Evolutionary conservation across 202 grass and related monocot genomes (phyloP).

Genomic region (Eragrostis tef): DNA sequence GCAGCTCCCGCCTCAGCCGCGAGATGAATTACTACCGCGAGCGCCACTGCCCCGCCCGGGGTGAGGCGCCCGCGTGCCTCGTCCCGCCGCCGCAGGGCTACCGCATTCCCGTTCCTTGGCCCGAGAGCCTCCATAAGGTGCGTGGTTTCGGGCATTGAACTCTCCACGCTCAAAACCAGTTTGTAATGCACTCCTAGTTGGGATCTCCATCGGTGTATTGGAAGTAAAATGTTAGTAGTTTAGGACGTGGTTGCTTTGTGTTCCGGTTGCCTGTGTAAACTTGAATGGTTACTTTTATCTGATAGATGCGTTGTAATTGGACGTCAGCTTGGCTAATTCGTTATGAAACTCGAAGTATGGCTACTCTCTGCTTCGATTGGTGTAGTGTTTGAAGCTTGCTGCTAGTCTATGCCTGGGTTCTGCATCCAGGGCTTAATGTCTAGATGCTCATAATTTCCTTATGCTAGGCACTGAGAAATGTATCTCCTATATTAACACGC

Average conservation of each 20-base stretch:
- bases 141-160: slow-evolving; percentile 16
- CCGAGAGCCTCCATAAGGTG: slow-evolving; percentile 95
- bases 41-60: slow-evolving; percentile 71
- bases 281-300: background rate
- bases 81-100: slow-evolving; percentile 77
- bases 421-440: background rate
- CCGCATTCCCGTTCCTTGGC: slow-evolving; percentile 70
- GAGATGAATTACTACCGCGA: slow-evolving; percentile 96
- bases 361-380: slow-evolving; percentile 20
- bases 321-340: background rate
- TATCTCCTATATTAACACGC: background rate
- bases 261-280: background rate
- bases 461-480: background rate
- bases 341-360: background rate
- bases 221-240: background rate
- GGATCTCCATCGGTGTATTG: background rate
- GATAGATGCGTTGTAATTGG: background rate
- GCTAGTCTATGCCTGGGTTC: slow-evolving; percentile 8
- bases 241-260: background rate
- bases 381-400: background rate
- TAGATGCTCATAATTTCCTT: background rate
- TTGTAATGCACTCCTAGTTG: background rate
- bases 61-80: slow-evolving; percentile 67
- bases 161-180: background rate
- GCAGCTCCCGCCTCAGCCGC: slow-evolving; percentile 84